Conservation (phyloP, 345 rosid species). For the Eucalyptus sp. region DNA sequence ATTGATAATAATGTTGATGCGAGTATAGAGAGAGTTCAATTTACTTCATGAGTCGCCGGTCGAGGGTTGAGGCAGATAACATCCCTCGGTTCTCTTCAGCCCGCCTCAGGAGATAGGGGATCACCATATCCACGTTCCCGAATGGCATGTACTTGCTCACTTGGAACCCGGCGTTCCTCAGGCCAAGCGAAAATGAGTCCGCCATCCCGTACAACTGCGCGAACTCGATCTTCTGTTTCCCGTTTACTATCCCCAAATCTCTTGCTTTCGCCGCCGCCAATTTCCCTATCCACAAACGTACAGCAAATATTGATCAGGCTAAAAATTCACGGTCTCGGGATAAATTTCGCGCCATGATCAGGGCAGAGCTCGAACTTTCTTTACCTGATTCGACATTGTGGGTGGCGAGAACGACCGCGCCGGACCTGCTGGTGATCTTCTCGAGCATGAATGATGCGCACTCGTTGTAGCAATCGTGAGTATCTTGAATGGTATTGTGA, state of each 20-base stretch:
- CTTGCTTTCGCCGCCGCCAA: constrained; percentile 46
- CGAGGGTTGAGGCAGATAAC: constrained; percentile 48
- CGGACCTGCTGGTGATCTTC: constrained; percentile 35
- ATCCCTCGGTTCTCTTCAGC: constrained; percentile 92
- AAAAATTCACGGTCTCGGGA: not conserved
- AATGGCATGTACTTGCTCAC: constrained; percentile 89
- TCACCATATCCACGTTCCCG: constrained; percentile 58
- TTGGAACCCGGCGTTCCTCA: constrained; percentile 73
- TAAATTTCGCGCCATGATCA: not conserved
- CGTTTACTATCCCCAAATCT: constrained; percentile 50
- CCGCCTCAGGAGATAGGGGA: constrained; percentile 79
- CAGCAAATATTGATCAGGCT: no score
- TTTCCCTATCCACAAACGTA: constrained; percentile 25
- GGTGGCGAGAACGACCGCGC: constrained; percentile 77
- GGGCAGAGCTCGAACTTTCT: not conserved
- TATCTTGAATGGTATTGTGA: constrained; percentile 56
- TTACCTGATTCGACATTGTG: constrained; percentile 79
- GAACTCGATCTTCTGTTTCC: constrained; percentile 48
- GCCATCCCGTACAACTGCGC: constrained; percentile 94
- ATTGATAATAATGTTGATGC: not conserved
- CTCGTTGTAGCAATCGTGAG: constrained; percentile 66
- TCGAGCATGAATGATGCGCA: constrained; percentile 72
- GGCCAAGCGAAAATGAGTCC: constrained; percentile 62
- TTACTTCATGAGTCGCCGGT: constrained; percentile 63
- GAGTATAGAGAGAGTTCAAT: not conserved